Evolutionary conservation across 163 green algal species (phyloP).

Genomic region (Volvox carteri): DNA sequence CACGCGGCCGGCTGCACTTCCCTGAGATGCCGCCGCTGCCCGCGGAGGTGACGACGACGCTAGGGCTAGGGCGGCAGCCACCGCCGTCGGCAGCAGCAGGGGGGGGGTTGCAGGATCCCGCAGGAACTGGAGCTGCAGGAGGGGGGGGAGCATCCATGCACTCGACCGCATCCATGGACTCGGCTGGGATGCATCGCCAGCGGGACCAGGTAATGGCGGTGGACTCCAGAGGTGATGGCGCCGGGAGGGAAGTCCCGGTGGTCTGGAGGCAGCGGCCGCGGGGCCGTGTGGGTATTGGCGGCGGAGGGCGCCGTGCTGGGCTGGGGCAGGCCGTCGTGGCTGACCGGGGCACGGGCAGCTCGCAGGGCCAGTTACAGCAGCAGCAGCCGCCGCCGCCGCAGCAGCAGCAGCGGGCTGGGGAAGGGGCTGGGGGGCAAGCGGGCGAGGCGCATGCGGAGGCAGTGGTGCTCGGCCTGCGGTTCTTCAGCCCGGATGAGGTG

Average conservation of each 20-base stretch:
- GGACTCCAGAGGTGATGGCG: too few species aligned
- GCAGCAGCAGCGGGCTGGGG: neutral
- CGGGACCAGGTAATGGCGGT: too few species aligned
- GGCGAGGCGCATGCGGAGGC: neutral
- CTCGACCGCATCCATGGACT: too few species aligned
- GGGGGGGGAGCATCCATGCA: neutral
- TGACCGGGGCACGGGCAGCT: too few species aligned
- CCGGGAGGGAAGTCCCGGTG: neutral
- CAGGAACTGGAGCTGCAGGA: neutral
- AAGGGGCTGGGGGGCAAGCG: neutral
- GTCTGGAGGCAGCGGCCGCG: neutral
- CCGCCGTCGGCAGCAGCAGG: neutral
- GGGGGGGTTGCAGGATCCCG: too few species aligned
- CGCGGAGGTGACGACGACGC: neutral
- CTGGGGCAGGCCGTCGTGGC: neutral
- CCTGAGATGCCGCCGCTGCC: conserved; percentile 2
- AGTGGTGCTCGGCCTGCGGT: conserved; percentile 55
- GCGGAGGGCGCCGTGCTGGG: neutral
- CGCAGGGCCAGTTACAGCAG: too few species aligned
- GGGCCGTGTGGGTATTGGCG: neutral
- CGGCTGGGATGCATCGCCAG: too few species aligned
- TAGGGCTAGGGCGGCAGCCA: neutral
- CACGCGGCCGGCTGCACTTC: conserved; percentile 32
- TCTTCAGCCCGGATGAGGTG: conserved; percentile 82
- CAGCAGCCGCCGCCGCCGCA: neutral